Evolutionary conservation across 176 grass and related monocot genomes (phyloP).

Genomic region (Bothriochloa decipiens): DNA sequence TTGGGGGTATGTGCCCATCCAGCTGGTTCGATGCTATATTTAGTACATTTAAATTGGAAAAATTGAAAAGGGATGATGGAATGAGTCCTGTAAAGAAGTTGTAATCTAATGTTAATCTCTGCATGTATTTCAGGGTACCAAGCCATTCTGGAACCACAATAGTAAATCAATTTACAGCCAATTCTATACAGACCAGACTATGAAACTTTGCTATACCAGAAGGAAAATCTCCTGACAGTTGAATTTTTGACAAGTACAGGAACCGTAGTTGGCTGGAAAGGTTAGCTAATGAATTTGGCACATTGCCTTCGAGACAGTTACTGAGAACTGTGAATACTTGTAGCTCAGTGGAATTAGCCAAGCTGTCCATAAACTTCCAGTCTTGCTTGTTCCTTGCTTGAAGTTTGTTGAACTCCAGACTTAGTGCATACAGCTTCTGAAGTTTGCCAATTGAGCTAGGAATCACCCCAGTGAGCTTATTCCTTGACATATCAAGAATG

Average conservation of each 20-base stretch:
- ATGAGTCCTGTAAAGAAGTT: neutral
- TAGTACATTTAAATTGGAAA: neutral
- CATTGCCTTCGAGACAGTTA: neutral
- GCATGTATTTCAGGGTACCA: neutral
- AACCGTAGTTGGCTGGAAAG: neutral
- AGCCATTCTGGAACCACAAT: constrained; percentile 9
- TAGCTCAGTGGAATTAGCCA: constrained; percentile 30
- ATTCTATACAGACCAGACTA: neutral
- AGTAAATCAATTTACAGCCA: neutral
- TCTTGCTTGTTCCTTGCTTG: neutral
- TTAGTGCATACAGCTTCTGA: neutral
- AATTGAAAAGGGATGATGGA: constrained; percentile 36
- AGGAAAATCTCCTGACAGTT: neutral
- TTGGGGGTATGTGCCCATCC: constrained; percentile 1
- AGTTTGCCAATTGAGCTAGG: constrained; percentile 34
- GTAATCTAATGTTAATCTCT: neutral
- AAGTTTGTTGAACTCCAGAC: constrained; percentile 4
- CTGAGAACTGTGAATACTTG: neutral
- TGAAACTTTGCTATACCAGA: neutral
- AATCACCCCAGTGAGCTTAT: constrained; percentile 32
- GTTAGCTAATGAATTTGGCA: neutral
- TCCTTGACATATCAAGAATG: neutral
- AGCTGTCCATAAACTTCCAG: constrained; percentile 39
- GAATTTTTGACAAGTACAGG: neutral
- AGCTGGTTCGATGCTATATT: neutral